These are phyloP conservation scores for Chlorencoelia australis DNA, from an alignment of 2,329 filamentous ascomycete genomes.

Conservation along the genomic window DNA sequence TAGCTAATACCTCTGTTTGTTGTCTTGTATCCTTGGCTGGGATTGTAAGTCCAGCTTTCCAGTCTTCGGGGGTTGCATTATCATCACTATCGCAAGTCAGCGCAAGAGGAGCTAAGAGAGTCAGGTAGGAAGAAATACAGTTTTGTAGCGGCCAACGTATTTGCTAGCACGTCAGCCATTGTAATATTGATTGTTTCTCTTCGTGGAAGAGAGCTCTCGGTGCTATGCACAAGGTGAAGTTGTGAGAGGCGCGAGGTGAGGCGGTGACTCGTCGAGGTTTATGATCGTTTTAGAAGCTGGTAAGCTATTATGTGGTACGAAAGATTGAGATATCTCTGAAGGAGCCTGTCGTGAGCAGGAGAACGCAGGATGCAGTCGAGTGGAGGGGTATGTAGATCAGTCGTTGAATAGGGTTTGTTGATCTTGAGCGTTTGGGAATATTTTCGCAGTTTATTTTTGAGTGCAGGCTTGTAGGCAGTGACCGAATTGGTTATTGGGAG, in stretches of 20 bases:
- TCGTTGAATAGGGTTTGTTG: slow-evolving; percentile 4
- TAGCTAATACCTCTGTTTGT: slow-evolving; percentile 60
- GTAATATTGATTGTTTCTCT: slow-evolving; percentile 12
- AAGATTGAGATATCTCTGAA: neutral
- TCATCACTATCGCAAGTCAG: slow-evolving; percentile 8
- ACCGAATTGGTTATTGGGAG: slow-evolving; percentile 11
- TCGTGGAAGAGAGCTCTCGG: neutral
- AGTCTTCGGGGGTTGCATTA: slow-evolving; percentile 43
- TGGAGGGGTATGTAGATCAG: slow-evolving; percentile 8
- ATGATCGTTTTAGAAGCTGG: too few relatives aligned
- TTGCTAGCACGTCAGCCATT: slow-evolving; percentile 40
- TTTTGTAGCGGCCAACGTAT: slow-evolving; percentile 45
- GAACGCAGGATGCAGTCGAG: slow-evolving; percentile 1
- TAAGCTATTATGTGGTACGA: neutral
- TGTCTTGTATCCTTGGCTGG: slow-evolving; percentile 66
- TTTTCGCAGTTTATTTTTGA: slow-evolving; percentile 1
- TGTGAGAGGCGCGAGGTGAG: slow-evolving; percentile 2
- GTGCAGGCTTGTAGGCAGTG: slow-evolving; percentile 10
- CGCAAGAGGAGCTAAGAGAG: neutral
- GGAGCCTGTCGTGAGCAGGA: too few relatives aligned
- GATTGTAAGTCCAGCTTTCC: slow-evolving; percentile 64
- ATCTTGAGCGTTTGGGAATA: slow-evolving; percentile 1
- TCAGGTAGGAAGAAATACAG: slow-evolving; percentile 30
- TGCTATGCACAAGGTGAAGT: slow-evolving; percentile 1
- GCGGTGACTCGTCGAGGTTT: slow-evolving; percentile 3